phyloP scores from a whole-genome alignment of 192 early-diverging fungal genomes.

The Coemansia javaensis region DNA sequence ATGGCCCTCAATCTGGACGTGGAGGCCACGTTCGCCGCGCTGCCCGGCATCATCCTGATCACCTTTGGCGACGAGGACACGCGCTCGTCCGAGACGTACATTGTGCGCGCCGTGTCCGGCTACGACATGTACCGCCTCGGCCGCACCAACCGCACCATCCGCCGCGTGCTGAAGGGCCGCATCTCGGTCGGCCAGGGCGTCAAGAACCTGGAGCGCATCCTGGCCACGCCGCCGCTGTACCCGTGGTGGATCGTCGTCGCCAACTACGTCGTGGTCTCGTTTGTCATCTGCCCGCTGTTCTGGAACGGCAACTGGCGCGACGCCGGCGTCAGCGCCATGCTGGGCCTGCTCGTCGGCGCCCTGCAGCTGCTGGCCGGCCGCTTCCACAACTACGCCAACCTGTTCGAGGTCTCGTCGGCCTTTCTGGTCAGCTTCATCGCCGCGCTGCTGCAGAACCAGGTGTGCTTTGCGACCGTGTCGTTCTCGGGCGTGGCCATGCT shows the following conservation, averaged over 20 bases:
- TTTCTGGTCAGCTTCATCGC: slow-evolving; percentile 61
- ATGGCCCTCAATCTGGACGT: slow-evolving; percentile 61
- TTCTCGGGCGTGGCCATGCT: slow-evolving; percentile 60
- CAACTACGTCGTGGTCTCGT: slow-evolving; percentile 54
- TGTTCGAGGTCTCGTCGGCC: slow-evolving; percentile 67
- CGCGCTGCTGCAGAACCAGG: slow-evolving; percentile 53
- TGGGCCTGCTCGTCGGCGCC: slow-evolving; percentile 56
- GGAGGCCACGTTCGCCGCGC: slow-evolving; percentile 60
- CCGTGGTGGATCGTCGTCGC: slow-evolving; percentile 57
- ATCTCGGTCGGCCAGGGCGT: slow-evolving; percentile 63
- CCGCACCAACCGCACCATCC: slow-evolving; percentile 59
- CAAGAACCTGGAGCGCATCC: slow-evolving; percentile 57
- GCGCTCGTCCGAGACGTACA: slow-evolving; percentile 69
- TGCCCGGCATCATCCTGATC: slow-evolving; percentile 69
- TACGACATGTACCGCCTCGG: slow-evolving; percentile 68
- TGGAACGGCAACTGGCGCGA: slow-evolving; percentile 67
- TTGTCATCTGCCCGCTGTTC: slow-evolving; percentile 62
- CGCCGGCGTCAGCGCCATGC: slow-evolving; percentile 53
- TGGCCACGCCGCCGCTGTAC: slow-evolving; percentile 52
- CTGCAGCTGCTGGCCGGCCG: slow-evolving; percentile 61
- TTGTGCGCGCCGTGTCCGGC: slow-evolving; percentile 55
- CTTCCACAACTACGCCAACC: slow-evolving; percentile 58
- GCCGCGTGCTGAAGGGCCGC: slow-evolving; percentile 58
- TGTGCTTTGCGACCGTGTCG: slow-evolving; percentile 61
- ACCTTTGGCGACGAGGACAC: slow-evolving; percentile 68